These are phyloP conservation scores for Agastache rugosa DNA, from an alignment of 257 asterid species.

Conservation along the genomic window DNA sequence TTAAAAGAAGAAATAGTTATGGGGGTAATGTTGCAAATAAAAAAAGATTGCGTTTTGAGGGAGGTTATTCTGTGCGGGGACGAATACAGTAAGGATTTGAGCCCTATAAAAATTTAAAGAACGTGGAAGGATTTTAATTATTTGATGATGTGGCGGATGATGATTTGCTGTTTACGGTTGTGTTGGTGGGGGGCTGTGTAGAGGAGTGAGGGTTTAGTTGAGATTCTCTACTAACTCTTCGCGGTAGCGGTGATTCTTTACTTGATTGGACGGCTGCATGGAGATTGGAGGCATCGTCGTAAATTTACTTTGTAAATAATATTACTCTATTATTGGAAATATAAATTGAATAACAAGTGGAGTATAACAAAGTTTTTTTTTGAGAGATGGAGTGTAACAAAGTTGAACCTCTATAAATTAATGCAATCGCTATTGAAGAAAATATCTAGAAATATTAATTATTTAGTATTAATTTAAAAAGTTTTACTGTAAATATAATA, in stretches of 20 bases:
- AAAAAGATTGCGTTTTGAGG: conserved; percentile 1
- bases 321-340: too few relatives aligned
- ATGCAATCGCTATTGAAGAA: too few relatives aligned
- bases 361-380: too few relatives aligned
- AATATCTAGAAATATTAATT: too few relatives aligned
- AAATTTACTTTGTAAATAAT: neutral
- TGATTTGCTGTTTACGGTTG: neutral
- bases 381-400: too few relatives aligned
- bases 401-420: too few relatives aligned
- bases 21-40: neutral
- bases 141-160: conserved; percentile 24
- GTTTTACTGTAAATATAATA: too few relatives aligned
- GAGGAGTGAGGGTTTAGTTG: conserved; percentile 12
- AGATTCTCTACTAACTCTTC: conserved; percentile 25
- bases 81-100: neutral
- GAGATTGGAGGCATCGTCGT: conserved; percentile 28
- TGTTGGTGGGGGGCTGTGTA: neutral
- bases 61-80: conserved; percentile 20
- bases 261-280: conserved; percentile 28
- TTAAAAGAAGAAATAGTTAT: conserved; percentile 5
- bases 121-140: neutral
- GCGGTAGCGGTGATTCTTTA: conserved; percentile 38
- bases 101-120: neutral
- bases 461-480: too few relatives aligned
- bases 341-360: too few relatives aligned